A percentile compares a stretch with the other conserved stretches of the same genome.
phyloP scores from a whole-genome alignment of 2,329 filamentous ascomycete genomes.

The Penicillium sp. region DNA sequence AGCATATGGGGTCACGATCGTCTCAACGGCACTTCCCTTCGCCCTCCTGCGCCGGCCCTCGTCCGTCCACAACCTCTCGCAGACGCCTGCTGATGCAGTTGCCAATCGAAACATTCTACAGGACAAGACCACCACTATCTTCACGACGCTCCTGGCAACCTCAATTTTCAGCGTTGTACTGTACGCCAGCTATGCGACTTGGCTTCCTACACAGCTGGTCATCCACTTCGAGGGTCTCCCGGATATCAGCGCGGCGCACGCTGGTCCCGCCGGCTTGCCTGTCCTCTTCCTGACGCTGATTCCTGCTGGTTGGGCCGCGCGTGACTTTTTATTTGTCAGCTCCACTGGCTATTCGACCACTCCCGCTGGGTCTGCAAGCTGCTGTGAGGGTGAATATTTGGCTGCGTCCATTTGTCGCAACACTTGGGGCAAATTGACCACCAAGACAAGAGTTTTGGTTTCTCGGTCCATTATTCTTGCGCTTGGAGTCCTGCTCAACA shows the following conservation, averaged over 20 bases:
- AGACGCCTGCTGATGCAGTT: conserved; percentile 44
- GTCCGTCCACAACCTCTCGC: conserved; percentile 59
- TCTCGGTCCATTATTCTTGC: conserved; percentile 59
- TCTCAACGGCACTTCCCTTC: conserved; percentile 72
- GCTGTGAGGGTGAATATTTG: conserved; percentile 68
- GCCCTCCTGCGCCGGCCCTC: conserved; percentile 69
- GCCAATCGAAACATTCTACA: conserved; percentile 65
- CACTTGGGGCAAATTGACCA: conserved; percentile 62
- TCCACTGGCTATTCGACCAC: conserved; percentile 48
- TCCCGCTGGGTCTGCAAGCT: conserved; percentile 56
- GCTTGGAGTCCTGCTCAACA: conserved; percentile 50
- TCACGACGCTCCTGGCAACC: conserved; percentile 67
- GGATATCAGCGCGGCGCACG: conserved; percentile 67
- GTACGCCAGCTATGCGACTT: conserved; percentile 66
- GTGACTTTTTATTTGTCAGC: conserved; percentile 70
- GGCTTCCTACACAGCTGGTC: conserved; percentile 71
- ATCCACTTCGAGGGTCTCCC: conserved; percentile 71
- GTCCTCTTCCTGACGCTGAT: conserved; percentile 55
- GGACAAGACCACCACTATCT: conserved; percentile 62
- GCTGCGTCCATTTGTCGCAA: conserved; percentile 61
- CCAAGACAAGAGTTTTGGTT: conserved; percentile 63
- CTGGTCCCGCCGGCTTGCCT: conserved; percentile 55
- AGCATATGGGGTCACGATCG: conserved; percentile 66
- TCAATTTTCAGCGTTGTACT: conserved; percentile 74
- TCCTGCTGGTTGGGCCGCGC: conserved; percentile 69